These are phyloP conservation scores for Podospora comata DNA, from an alignment of 495 filamentous ascomycete species.

Conservation along the genomic window DNA sequence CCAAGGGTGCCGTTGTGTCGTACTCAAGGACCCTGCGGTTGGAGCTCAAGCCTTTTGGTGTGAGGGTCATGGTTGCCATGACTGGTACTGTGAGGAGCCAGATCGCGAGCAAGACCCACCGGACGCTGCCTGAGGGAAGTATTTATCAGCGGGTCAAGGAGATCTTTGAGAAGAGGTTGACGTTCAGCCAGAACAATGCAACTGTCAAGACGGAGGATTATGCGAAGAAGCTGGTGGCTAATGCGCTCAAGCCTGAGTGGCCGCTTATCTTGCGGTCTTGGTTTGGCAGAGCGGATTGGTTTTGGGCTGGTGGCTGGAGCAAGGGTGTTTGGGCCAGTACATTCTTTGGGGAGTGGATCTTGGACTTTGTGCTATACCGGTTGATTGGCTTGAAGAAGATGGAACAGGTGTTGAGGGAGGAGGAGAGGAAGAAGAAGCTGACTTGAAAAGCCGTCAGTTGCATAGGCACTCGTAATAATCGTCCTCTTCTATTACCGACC, in stretches of 20 bases:
- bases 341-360: slow-evolving; percentile 42
- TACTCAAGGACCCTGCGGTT: slow-evolving; percentile 52
- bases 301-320: slow-evolving; percentile 45
- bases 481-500: too few relatives aligned
- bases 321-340: slow-evolving; percentile 29
- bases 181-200: slow-evolving; percentile 44
- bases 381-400: slow-evolving; percentile 40
- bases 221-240: slow-evolving; percentile 35
- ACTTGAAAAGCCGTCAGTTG: slow-evolving; percentile 17
- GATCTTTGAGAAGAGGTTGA: slow-evolving; percentile 43
- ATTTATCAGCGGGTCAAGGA: slow-evolving; percentile 41
- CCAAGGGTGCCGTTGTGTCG: slow-evolving; percentile 50
- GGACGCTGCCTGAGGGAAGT: slow-evolving; percentile 38
- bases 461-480: too few relatives aligned
- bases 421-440: slow-evolving; percentile 33
- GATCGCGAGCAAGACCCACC: slow-evolving; percentile 39
- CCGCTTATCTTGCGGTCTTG: slow-evolving; percentile 36
- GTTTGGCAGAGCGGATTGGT: slow-evolving; percentile 49
- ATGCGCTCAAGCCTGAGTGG: slow-evolving; percentile 36
- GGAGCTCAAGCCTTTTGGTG: slow-evolving; percentile 53
- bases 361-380: slow-evolving; percentile 38
- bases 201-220: slow-evolving; percentile 42
- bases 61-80: slow-evolving; percentile 54
- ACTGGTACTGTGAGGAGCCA: slow-evolving; percentile 49
- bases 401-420: slow-evolving; percentile 36